Base-by-base conservation (phyloP, 2,329 filamentous ascomycete genomes). In the Coleophoma eucalyptorum region DNA sequence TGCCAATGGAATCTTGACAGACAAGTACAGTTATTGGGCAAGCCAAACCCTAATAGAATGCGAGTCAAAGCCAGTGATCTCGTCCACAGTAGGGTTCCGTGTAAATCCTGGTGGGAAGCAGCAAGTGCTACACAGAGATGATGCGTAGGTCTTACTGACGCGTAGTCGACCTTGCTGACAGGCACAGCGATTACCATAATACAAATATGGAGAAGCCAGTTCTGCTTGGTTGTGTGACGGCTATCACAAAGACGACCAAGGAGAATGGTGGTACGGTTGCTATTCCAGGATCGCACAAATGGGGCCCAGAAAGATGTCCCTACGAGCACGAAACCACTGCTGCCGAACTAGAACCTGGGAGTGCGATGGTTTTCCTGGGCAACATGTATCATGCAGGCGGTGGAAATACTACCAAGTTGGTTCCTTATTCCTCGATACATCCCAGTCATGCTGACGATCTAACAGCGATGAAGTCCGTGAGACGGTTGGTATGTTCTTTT, bases 261-360 rank as follows among this genome's bases (percentile, higher is more conserved):
- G 67, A 70, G 37, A 74, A 74, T 42, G 71, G 71, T 1, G 70
- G 69, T 1, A 73, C 71, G 0, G 58, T 70, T n/a, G 67, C 65
- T 2, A 72, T 73, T 37, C 71, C 70, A 0, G 65, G 66, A 5
- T 69, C 65, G 11, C 71, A 74, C 52, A 59, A 70, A 4, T 74
- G 71, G 71, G 68, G 65, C 1, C 61, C 65, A 5, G 67, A 72
- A 0, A 64, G 71, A 2, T 59, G 58, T 5, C 71, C 71, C 1
- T 52, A 64, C 10, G 62, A 67, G 19, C 62, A 70, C 8, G 71
- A 74, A 43, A 67, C 69, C 1, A 58, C 70, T 2, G 64, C 68
- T 0, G 70, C 68, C 1, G 69, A 72, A 46, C 59, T 73, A 13
- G 66, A 71, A n/a, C 55, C 65, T 5, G 70, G 71, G 1, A 70